Conservation (phyloP, 169 alveolate genomes). For the Haemoproteus tartakovskyi region DNA sequence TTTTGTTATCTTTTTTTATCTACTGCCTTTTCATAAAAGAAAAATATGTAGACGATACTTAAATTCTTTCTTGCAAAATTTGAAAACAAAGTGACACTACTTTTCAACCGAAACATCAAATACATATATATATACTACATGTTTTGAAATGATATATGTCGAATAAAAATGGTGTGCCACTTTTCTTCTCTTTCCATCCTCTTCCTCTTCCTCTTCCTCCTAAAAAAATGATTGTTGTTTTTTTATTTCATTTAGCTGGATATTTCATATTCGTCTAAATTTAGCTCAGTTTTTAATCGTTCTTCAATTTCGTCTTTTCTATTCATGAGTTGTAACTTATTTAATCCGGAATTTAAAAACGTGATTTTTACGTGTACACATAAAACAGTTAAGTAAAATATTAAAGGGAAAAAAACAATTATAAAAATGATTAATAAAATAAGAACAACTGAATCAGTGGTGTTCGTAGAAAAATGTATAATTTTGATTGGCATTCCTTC, state of each 20-base stretch:
- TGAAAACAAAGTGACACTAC: too few relatives aligned
- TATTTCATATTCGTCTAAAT: conserved; percentile 27
- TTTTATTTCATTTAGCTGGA: not conserved
- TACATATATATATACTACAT: too few relatives aligned
- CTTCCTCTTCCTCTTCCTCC: too few relatives aligned
- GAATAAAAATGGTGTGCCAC: too few relatives aligned
- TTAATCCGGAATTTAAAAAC: conserved; percentile 21
- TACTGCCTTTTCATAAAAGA: too few relatives aligned
- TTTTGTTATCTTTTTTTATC: too few relatives aligned
- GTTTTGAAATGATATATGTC: too few relatives aligned
- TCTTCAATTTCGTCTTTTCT: conserved; percentile 65
- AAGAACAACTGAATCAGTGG: conserved; percentile 45
- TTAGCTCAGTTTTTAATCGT: conserved; percentile 15
- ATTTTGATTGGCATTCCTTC: conserved; percentile 38
- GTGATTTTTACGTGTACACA: conserved; percentile 40
- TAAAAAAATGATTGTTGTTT: too few relatives aligned
- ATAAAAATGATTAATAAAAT: conserved; percentile 48
- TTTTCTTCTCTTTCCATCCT: too few relatives aligned
- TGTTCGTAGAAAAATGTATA: conserved; percentile 40
- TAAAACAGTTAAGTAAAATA: conserved; percentile 30
- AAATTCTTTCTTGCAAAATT: too few relatives aligned
- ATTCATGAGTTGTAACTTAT: conserved; percentile 31
- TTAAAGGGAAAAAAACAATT: conserved; percentile 31
- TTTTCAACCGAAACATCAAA: too few relatives aligned
- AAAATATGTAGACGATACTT: too few relatives aligned